Evolutionary conservation across 1,284 basidiomycete genomes (phyloP), one percentile per base, ranked within the genome.

Genomic region (Cryptococcus sp.): DNA sequence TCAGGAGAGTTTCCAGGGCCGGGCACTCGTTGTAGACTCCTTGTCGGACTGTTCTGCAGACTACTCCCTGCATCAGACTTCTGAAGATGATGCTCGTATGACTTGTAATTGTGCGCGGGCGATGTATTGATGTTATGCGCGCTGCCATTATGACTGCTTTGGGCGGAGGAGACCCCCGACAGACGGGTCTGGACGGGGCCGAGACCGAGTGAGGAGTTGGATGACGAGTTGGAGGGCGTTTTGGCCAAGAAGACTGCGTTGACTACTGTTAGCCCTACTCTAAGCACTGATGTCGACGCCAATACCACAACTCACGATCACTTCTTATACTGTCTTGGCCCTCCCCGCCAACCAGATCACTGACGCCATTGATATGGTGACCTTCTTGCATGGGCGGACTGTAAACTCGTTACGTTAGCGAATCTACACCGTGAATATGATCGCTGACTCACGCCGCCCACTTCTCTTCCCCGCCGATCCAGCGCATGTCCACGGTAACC

Each of bases 401-500:
- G 46, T 13, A 16, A 20, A 42, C 8, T n/a, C 25, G 38, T 31
- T 22, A 42, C 25, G 38, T 31, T 22, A 42, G 41, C 22, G 16
- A 47, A 47, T 65, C 57, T 47, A n/a, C 6, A 42, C 22, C 19
- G 19, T 13, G n/a, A 11, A 27, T n/a, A 19, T 8, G 20, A 46
- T 22, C 17, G 2, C 23, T 39, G 20, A 73, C 72, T 70, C 60
- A 73, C 62, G 74, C 67, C 15, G 62, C 63, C 71, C 71, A 78
- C 3, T 62, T 39, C 40, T 65, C 66, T 48, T 77, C 74, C 0
- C 77, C 77, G 3, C 71, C 70, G 5, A 76, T 56, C 59, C 64
- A 76, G 17, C 54, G 59, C 71, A 79, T 70, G 42, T 76, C 74
- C 31, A 79, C 67, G 0, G 74, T 69, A n/a, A 77, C 47, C 72